These are phyloP conservation scores for Stygiomarasmius scandens DNA, from an alignment of 1,284 basidiomycete species.

Conservation along the genomic window DNA sequence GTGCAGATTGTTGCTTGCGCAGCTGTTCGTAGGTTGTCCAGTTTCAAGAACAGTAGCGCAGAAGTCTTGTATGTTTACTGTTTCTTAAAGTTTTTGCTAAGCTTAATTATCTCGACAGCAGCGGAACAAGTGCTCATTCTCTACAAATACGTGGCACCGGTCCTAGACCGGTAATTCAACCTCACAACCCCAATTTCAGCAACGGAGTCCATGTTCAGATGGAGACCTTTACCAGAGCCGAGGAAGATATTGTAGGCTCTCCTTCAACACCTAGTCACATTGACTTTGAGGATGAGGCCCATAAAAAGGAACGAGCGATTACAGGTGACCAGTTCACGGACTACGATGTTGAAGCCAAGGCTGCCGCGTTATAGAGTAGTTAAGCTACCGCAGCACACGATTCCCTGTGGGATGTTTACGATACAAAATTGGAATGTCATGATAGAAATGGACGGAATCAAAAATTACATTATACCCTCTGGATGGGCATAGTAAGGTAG, in stretches of 20 bases:
- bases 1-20: slow-evolving; percentile 14
- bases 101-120: not conserved
- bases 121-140: slow-evolving; percentile 5
- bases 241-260: slow-evolving; percentile 11
- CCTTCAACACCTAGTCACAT: not conserved
- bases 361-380: too few species aligned
- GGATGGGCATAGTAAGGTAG: too few species aligned
- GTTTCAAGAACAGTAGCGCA: slow-evolving; percentile 20
- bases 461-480: too few species aligned
- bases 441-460: too few species aligned
- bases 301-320: slow-evolving; percentile 30
- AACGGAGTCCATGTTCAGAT: slow-evolving; percentile 37
- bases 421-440: too few species aligned
- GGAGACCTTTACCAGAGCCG: slow-evolving; percentile 35
- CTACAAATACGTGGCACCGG: not conserved
- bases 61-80: slow-evolving; percentile 20
- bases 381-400: too few species aligned
- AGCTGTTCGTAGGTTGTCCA: slow-evolving; percentile 17
- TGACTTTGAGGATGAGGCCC: not conserved
- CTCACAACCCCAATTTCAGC: not conserved
- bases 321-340: slow-evolving; percentile 14
- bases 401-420: too few species aligned
- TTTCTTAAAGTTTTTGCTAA: not conserved
- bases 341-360: too few species aligned
- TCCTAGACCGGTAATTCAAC: not conserved